A percentile compares a stretch with the other conserved stretches of the same genome.
Conservation (phyloP, 2,329 filamentous ascomycete genomes). For the Fusarium sublunatum region DNA sequence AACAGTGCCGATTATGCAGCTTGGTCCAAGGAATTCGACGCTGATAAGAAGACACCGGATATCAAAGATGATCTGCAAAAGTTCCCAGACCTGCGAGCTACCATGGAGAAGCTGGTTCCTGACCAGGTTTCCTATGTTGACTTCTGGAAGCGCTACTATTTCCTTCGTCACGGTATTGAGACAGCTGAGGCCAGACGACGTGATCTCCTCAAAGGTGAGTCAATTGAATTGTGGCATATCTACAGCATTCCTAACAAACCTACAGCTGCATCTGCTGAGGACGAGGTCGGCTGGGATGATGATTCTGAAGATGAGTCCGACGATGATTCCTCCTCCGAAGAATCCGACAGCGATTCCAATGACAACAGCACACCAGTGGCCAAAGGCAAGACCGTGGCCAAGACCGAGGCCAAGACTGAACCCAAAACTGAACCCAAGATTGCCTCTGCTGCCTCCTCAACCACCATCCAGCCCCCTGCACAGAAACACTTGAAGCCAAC, state of each 20-base stretch:
- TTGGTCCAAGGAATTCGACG: constrained; percentile 81
- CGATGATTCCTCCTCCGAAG: constrained; percentile 32
- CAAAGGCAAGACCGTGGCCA: constrained; percentile 42
- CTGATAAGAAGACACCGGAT: constrained; percentile 84
- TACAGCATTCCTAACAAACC: constrained; percentile 21
- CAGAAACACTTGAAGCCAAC: constrained; percentile 66
- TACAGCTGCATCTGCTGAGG: constrained; percentile 74
- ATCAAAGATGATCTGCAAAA: constrained; percentile 86
- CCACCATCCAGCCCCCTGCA: constrained; percentile 67
- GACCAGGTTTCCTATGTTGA: constrained; percentile 87
- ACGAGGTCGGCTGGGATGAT: constrained; percentile 78
- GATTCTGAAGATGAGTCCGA: constrained; percentile 61
- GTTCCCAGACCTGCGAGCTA: constrained; percentile 83
- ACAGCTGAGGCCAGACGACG: constrained; percentile 88
- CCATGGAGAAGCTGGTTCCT: constrained; percentile 97
- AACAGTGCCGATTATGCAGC: constrained; percentile 76
- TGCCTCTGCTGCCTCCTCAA: constrained; percentile 67
- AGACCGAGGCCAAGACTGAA: constrained; percentile 55
- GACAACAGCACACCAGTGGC: constrained; percentile 34
- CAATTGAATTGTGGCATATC: constrained; percentile 1
- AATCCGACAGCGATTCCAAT: constrained; percentile 31
- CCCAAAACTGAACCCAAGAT: constrained; percentile 33
- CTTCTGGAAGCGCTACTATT: constrained; percentile 98
- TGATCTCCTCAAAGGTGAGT: constrained; percentile 89
- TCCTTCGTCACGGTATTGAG: constrained; percentile 90